Evolutionary conservation across 208 protist genomes (phyloP), one percentile per base, ranked within the genome.

Genomic region (Leishmania amazonensis): DNA sequence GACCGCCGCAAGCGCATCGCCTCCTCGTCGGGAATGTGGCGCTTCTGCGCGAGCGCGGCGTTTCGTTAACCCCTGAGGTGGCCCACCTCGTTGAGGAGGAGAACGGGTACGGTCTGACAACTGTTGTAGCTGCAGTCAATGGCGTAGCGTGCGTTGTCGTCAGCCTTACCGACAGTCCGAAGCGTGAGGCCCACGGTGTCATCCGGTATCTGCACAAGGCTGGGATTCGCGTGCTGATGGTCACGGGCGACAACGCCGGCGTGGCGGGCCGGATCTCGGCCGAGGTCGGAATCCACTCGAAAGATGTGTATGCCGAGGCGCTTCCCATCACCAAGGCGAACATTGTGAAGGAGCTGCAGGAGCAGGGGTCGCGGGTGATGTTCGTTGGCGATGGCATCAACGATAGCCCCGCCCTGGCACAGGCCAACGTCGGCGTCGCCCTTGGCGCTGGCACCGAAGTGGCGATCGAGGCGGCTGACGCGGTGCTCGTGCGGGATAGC

Each of bases 321-420:
- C 86, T 98, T 28, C 97, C 98, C 0, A 79, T 49, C 5, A 85
- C 91, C 19, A 99, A 99, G 88, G 93, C 91, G 0, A 76, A 78
- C 28, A 95, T 97, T 42, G 93, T 99, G 17, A 72, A 87, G 64
- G 78, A 90, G 70, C 80, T 98, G 38, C 95, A 99, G 80, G 60
- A 60, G 13, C 60, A 71, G 28, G 91, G 86, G 2, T 40, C 76
- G 38, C 70, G 68, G 42, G 94, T 97, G 51, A 87, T 96, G 76
- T 97, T 98, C 71, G 94, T 97, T 45, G 96, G 96, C 57, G 96
- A 98, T 76, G 96, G 96, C 79, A 97, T 98, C 84, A 98, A 98
- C 84, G 96, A 98, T 88, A 91, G 87, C 64, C 91, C 95, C 4
- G 96, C 96, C 11, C 81, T 98, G 42, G 89, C 90, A n/a, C 93